Evolutionary conservation across 495 filamentous ascomycete species (phyloP).

Genomic region (Penicillium alfredii): DNA sequence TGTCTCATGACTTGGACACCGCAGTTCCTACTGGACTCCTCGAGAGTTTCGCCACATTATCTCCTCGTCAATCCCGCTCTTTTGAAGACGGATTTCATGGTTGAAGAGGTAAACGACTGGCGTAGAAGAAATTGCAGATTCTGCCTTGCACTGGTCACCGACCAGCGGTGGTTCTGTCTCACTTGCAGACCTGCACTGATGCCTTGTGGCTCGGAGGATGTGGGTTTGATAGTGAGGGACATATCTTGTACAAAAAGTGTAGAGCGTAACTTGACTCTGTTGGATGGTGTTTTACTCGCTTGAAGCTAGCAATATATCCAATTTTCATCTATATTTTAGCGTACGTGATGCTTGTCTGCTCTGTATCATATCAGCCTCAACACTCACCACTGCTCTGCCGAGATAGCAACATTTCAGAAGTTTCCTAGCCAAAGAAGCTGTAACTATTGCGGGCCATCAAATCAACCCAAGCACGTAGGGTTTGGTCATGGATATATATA

Average conservation of each 20-base stretch:
- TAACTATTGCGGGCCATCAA: too few species aligned
- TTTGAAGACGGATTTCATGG: constrained; percentile 31
- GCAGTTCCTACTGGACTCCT: too few species aligned
- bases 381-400: too few species aligned
- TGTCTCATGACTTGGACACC: too few species aligned
- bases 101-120: constrained; percentile 50
- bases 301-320: too few species aligned
- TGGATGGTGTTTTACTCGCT: neutral
- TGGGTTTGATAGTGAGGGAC: constrained; percentile 51
- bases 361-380: too few species aligned
- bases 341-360: too few species aligned
- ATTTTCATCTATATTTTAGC: too few species aligned
- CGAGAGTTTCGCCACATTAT: constrained; percentile 40
- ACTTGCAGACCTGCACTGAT: constrained; percentile 49
- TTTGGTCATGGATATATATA: too few species aligned
- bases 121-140: constrained; percentile 36
- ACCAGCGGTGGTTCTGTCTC: constrained; percentile 32
- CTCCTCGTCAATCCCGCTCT: constrained; percentile 42
- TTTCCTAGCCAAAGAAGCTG: too few species aligned
- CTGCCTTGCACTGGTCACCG: constrained; percentile 17
- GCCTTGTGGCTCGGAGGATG: constrained; percentile 29
- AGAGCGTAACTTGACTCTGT: neutral
- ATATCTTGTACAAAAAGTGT: constrained; percentile 12
- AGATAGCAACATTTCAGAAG: too few species aligned
- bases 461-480: too few species aligned